Percentiles rank a stretch among this genome's conserved stretches.
These are phyloP conservation scores for Hordeum pubiflorum DNA, from an alignment of 202 grass and related monocot genomes.

Conservation along the genomic window DNA sequence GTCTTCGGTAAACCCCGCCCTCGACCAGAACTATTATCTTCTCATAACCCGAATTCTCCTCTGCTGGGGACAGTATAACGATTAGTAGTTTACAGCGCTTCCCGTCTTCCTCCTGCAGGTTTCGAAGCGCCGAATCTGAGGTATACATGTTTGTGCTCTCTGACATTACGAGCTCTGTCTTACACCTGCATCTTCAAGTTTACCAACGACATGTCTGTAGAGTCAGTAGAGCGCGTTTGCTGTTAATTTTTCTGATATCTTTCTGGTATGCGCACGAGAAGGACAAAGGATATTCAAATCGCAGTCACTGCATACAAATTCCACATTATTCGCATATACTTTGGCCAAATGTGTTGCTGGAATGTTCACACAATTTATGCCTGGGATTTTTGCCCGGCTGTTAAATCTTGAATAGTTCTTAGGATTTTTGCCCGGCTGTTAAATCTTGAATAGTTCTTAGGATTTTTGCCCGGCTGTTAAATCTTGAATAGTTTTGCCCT, in stretches of 20 bases:
- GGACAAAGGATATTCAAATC: too few relatives aligned
- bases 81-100: background rate
- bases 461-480: background rate
- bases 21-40: background rate
- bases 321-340: too few relatives aligned
- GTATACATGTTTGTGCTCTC: slow-evolving; percentile 1
- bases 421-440: background rate
- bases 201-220: background rate
- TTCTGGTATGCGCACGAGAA: too few relatives aligned
- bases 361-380: too few relatives aligned
- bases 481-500: background rate
- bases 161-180: background rate
- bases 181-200: background rate
- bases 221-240: too few relatives aligned
- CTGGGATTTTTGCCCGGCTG: too few relatives aligned
- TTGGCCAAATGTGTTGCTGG: too few relatives aligned
- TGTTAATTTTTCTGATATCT: too few relatives aligned
- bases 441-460: background rate
- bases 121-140: slow-evolving; percentile 77
- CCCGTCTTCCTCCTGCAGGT: slow-evolving; percentile 32
- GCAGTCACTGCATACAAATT: too few relatives aligned
- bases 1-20: slow-evolving; percentile 35
- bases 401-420: background rate
- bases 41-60: background rate
- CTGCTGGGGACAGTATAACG: background rate